Base-by-base conservation (phyloP, 345 rosid genomes). In the Viola odorata region DNA sequence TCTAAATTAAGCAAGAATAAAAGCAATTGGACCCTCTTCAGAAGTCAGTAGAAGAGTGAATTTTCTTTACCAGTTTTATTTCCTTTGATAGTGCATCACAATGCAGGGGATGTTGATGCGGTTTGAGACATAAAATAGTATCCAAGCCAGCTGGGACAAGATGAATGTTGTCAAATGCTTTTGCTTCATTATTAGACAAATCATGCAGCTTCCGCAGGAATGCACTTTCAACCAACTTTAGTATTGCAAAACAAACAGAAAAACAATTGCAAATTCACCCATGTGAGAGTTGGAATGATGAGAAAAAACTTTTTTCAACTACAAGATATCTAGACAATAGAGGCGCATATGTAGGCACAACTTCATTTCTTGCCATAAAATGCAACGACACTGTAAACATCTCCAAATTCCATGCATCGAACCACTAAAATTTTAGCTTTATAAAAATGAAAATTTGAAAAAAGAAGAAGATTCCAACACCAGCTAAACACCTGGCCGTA, bases 41-140 rank as follows among this genome's bases (percentile, higher is more conserved):
- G 61, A 53, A 50, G 44, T 48, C 45, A 14, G 49, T 11, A 55
- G 47, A 65, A 13, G 40, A 60, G 67, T 60, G 14, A 51, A 51
- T 32, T 23, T 37, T 50, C 15, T 63, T 71, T 84, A 94, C 96
- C 91, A 76, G 81, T 65, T 80, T 92, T 60, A 90, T 79, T 60
- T 90, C 96, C 55, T 76, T 70, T 51, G 75, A 70, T 44, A 90
- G 63, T 58, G 91, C 85, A 86, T 94, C 89, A 49, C 85, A 85
- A 52, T 90, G 91, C 95, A 90, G 79, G 59, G 89, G 78, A 77
- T 84, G 71, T 66, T 88, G 99, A 58, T 81, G 88, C 12, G 76
- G 57, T 66, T 86, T 78, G 69, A 82, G 76, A 40, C 76, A 61
- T 67, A 86, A 54, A 14, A 83, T 71, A 50, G 76, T 60, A 57